phyloP scores from a whole-genome alignment of 805 yeast genomes.

The Lipomyces mesembrius region DNA sequence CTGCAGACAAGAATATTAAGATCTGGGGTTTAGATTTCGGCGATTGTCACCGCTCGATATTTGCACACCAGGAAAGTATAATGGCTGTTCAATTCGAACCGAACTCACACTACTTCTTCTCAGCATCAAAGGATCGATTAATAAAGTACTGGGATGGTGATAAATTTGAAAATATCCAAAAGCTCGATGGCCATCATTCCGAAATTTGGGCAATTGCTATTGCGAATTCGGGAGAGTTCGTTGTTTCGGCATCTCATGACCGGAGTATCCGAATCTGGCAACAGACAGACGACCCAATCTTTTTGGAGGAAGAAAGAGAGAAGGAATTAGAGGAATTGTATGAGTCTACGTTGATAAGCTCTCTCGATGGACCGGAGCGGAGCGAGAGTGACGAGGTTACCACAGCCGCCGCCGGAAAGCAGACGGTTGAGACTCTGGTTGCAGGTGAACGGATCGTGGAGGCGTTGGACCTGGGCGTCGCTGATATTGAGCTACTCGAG shows the following conservation, averaged over 20 bases:
- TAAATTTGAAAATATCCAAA: constrained; percentile 91
- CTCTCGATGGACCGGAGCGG: constrained; percentile 63
- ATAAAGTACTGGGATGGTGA: constrained; percentile 99
- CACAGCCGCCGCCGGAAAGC: constrained; percentile 67
- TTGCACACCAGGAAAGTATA: constrained; percentile 95
- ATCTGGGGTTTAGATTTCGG: constrained; percentile 99
- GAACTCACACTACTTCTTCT: constrained; percentile 84
- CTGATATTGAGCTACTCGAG: constrained; percentile 64
- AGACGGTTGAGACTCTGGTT: constrained; percentile 87
- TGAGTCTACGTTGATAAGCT: constrained; percentile 75
- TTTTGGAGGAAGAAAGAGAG: constrained; percentile 94
- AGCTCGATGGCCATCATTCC: constrained; percentile 80
- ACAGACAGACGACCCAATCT: constrained; percentile 93
- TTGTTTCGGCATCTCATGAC: constrained; percentile 88
- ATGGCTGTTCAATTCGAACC: constrained; percentile 87
- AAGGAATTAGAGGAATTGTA: constrained; percentile 91
- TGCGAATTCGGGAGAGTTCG: constrained; percentile 65
- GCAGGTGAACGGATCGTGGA: constrained; percentile 94
- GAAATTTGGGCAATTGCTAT: constrained; percentile 95
- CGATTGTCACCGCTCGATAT: constrained; percentile 95
- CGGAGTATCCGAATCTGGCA: constrained; percentile 92
- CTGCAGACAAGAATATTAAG: constrained; percentile 96
- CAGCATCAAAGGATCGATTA: constrained; percentile 85
- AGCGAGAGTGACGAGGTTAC: constrained; percentile 51
- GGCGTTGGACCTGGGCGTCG: constrained; percentile 81